Evolutionary conservation across 2,329 filamentous ascomycete species (phyloP).

Genomic region (Ascochyta fabae): DNA sequence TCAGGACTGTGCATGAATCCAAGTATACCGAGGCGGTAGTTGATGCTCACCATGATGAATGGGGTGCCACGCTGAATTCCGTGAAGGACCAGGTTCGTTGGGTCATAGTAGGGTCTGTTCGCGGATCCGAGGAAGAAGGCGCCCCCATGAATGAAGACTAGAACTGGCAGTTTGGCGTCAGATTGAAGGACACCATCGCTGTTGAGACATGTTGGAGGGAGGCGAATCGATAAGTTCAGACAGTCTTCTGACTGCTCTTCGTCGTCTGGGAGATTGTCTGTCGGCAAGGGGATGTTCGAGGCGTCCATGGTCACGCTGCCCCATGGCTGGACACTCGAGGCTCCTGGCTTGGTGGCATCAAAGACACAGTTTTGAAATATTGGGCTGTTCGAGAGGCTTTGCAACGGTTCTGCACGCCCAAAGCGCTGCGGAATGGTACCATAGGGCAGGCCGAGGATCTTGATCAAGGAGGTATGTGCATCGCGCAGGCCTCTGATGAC

Average conservation of each 20-base stretch:
- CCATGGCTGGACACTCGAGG: conserved; percentile 25
- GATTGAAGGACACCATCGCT: conserved; percentile 31
- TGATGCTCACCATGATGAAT: conserved; percentile 17
- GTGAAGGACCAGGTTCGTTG: conserved; percentile 24
- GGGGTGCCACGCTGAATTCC: conserved; percentile 13
- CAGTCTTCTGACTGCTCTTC: conserved; percentile 47
- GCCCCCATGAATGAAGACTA: conserved; percentile 62
- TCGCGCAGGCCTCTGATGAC: conserved; percentile 17
- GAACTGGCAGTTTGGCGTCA: conserved; percentile 52
- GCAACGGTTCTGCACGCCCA: conserved; percentile 16
- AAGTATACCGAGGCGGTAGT: conserved; percentile 36
- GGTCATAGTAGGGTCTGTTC: conserved; percentile 60
- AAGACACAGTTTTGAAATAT: conserved; percentile 11
- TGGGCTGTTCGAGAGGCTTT: not conserved
- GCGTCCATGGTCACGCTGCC: conserved; percentile 24
- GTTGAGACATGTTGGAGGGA: conserved; percentile 50
- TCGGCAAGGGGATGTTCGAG: conserved; percentile 25
- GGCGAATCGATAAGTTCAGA: conserved; percentile 51
- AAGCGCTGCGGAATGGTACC: conserved; percentile 21
- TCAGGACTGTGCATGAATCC: conserved; percentile 53
- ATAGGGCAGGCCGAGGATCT: conserved; percentile 21
- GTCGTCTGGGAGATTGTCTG: conserved; percentile 20
- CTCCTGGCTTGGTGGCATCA: conserved; percentile 21
- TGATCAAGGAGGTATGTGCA: conserved; percentile 10
- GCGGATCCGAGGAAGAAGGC: conserved; percentile 57